These are phyloP conservation scores for Xylaria sp. DNA, from an alignment of 2,329 filamentous ascomycete genomes.

Conservation along the genomic window DNA sequence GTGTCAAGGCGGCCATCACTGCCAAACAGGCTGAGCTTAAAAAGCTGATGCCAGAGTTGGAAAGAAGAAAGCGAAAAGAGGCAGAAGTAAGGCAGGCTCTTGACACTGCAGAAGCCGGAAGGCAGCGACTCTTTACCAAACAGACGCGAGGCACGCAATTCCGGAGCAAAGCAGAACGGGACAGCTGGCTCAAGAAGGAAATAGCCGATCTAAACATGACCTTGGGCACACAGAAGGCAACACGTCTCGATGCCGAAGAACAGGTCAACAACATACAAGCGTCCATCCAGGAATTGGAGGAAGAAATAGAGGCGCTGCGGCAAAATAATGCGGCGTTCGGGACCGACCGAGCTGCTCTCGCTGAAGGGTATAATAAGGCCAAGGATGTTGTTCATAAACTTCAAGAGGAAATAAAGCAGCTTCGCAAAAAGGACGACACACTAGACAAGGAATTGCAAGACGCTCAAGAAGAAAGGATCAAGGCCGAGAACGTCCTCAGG, in stretches of 20 bases:
- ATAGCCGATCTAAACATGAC: conserved; percentile 82
- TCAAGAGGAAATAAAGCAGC: conserved; percentile 85
- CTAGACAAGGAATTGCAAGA: conserved; percentile 81
- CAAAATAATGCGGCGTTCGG: conserved; percentile 82
- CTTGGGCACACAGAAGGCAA: conserved; percentile 82
- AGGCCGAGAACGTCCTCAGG: conserved; percentile 80
- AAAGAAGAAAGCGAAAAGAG: conserved; percentile 78
- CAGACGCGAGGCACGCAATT: conserved; percentile 91
- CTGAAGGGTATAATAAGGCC: conserved; percentile 78
- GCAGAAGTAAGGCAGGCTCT: conserved; percentile 75
- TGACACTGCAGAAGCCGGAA: conserved; percentile 78
- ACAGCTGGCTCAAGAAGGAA: conserved; percentile 82
- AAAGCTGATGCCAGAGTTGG: conserved; percentile 80
- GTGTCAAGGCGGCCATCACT: conserved; percentile 78
- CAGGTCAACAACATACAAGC: conserved; percentile 78
- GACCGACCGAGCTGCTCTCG: conserved; percentile 76
- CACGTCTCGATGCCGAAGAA: conserved; percentile 84
- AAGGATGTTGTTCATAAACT: conserved; percentile 83
- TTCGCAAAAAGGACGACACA: conserved; percentile 90
- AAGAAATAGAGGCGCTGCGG: conserved; percentile 76
- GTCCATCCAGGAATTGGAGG: conserved; percentile 77
- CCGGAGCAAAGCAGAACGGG: conserved; percentile 86
- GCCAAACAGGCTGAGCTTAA: conserved; percentile 81
- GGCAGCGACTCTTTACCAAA: conserved; percentile 87
- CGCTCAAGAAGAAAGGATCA: conserved; percentile 79